These are phyloP conservation scores for Paraconiothyrium brasiliense DNA, from an alignment of 2,329 filamentous ascomycete genomes.

Conservation along the genomic window DNA sequence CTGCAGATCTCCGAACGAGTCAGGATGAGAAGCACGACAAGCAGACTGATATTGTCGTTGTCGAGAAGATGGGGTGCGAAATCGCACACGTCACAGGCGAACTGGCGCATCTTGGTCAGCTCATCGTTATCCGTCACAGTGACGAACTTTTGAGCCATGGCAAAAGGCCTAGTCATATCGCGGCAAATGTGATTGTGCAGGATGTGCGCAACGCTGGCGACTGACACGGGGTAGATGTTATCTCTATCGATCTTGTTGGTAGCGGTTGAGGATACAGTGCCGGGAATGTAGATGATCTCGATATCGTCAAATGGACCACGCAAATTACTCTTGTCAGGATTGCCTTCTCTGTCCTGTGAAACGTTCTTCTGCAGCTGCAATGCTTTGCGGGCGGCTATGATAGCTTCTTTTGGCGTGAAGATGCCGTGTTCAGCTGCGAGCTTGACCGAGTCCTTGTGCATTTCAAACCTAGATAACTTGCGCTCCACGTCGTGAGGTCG, in stretches of 20 bases:
- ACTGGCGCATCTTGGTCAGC: conserved; percentile 43
- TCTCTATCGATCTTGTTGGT: conserved; percentile 46
- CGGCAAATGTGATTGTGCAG: conserved; percentile 47
- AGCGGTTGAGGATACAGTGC: conserved; percentile 48
- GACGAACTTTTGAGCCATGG: conserved; percentile 47
- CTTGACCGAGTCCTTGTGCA: conserved; percentile 46
- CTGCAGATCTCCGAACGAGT: conserved; percentile 47
- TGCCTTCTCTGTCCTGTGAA: conserved; percentile 32
- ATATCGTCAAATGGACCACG: conserved; percentile 49
- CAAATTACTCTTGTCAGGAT: conserved; percentile 12
- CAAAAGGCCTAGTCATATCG: conserved; percentile 46
- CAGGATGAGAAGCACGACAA: conserved; percentile 48
- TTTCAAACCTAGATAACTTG: conserved; percentile 50
- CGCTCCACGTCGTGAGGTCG: conserved; percentile 49
- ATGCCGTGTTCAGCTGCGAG: conserved; percentile 43
- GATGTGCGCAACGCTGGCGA: conserved; percentile 44
- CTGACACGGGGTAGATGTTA: conserved; percentile 47
- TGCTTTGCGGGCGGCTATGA: conserved; percentile 43
- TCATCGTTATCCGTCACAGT: conserved; percentile 43
- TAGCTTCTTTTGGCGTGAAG: conserved; percentile 41
- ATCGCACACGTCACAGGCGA: conserved; percentile 48
- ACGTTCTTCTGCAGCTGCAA: conserved; percentile 28
- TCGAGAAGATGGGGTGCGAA: conserved; percentile 51
- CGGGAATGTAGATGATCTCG: conserved; percentile 50
- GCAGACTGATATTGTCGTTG: conserved; percentile 49